Conservation (phyloP, 176 grass and related monocot genomes). For the Thinopyrum elongatum region DNA sequence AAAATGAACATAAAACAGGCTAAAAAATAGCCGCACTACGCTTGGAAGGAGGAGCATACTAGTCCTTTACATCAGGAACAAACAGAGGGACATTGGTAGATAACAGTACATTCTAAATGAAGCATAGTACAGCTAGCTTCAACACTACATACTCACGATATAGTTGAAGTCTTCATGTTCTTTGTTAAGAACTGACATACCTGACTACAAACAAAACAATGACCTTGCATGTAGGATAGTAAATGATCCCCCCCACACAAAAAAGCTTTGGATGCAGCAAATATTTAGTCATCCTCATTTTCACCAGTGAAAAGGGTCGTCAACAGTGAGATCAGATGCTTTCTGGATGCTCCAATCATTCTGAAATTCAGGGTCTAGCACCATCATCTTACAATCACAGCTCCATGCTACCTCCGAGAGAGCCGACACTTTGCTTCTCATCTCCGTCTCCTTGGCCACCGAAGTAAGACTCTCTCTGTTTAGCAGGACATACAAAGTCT, state of each 20-base stretch:
- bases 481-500: background rate
- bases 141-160: background rate
- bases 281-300: no score
- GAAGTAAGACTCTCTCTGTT: background rate
- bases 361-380: background rate
- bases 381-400: no score
- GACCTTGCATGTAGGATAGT: no score
- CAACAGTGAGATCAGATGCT: conserved; percentile 6
- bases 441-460: background rate
- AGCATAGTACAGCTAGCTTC: background rate
- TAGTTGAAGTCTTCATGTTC: background rate
- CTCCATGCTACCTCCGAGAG: background rate
- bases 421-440: background rate
- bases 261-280: no score
- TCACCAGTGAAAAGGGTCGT: background rate
- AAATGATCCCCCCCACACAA: no score
- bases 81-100: background rate
- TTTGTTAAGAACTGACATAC: no score
- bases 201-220: no score
- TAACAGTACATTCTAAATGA: background rate
- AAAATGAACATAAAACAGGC: background rate
- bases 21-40: background rate
- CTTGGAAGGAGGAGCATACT: background rate
- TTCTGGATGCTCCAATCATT: background rate
- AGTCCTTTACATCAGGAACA: background rate